phyloP scores from a whole-genome alignment of 2,329 filamentous ascomycete species.

The Penicillium sp. region DNA sequence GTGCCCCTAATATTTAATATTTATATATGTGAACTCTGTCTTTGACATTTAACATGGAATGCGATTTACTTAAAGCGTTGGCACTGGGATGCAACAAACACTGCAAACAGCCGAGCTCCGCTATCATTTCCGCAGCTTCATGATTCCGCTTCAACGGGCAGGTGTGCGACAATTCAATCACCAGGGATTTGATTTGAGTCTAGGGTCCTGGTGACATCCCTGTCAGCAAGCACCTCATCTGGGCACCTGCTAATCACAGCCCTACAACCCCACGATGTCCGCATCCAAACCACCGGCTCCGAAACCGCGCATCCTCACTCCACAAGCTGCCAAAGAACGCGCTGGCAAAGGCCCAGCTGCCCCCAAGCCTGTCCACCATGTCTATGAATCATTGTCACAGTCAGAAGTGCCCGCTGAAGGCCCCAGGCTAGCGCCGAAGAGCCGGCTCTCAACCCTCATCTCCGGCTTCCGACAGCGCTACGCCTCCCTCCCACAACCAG shows the following conservation, averaged over 20 bases:
- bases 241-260: not conserved
- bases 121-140: conserved; percentile 7
- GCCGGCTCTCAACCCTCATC: conserved; percentile 21
- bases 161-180: too few species aligned
- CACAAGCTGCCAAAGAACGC: conserved; percentile 18
- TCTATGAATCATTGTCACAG: not conserved
- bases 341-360: not conserved
- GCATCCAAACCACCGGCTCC: conserved; percentile 4
- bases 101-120: conserved; percentile 16
- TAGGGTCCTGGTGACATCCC: too few species aligned
- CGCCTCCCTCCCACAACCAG: conserved; percentile 27
- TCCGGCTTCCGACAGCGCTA: conserved; percentile 29
- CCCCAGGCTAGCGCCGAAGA: conserved; percentile 11
- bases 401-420: conserved; percentile 7
- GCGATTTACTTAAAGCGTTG: not conserved
- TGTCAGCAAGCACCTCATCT: not conserved
- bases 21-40: too few species aligned
- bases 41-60: too few species aligned
- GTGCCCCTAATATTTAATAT: too few species aligned
- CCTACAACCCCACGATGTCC: not conserved
- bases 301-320: conserved; percentile 20
- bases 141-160: conserved; percentile 2
- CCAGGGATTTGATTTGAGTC: not conserved
- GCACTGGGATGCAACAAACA: conserved; percentile 9
- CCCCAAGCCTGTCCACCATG: not conserved